These are phyloP conservation scores for Candida ulmi DNA, from an alignment of 805 yeast species.

Conservation along the genomic window DNA sequence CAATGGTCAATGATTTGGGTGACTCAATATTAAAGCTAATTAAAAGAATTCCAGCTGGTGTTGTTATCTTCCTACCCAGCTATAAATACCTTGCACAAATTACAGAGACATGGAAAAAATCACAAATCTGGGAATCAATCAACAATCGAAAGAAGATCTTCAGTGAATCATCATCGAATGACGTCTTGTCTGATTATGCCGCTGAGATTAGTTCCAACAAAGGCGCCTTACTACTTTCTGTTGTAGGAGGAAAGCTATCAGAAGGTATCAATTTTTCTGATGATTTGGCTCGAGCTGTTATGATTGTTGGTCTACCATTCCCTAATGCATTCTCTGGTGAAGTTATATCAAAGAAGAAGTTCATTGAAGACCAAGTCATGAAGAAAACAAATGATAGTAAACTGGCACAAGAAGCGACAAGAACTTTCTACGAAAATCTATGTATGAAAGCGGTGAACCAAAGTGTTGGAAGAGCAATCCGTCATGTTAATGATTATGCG, in stretches of 20 bases:
- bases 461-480: conserved; percentile 85
- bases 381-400: conserved; percentile 39
- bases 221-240: conserved; percentile 74
- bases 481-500: conserved; percentile 80
- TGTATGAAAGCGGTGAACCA: conserved; percentile 93
- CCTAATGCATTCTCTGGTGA: conserved; percentile 85
- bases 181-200: conserved; percentile 46
- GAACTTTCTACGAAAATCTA: conserved; percentile 68
- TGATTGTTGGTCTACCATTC: conserved; percentile 84
- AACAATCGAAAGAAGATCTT: conserved; percentile 42
- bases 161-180: conserved; percentile 51
- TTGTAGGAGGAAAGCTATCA: conserved; percentile 88
- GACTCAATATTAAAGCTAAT: conserved; percentile 36
- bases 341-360: conserved; percentile 62
- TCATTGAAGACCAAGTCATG: conserved; percentile 48
- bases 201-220: conserved; percentile 28
- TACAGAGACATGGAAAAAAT: conserved; percentile 43
- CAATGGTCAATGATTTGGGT: conserved; percentile 49
- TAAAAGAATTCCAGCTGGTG: conserved; percentile 58
- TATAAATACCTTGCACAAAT: conserved; percentile 63
- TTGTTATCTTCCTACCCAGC: conserved; percentile 82
- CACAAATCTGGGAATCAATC: conserved; percentile 27
- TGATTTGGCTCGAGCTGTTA: conserved; percentile 78
- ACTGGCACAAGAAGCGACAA: conserved; percentile 43
- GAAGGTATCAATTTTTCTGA: conserved; percentile 93